These are phyloP conservation scores for Epichloe coenophiala DNA, from an alignment of 2,329 filamentous ascomycete species.

Conservation along the genomic window DNA sequence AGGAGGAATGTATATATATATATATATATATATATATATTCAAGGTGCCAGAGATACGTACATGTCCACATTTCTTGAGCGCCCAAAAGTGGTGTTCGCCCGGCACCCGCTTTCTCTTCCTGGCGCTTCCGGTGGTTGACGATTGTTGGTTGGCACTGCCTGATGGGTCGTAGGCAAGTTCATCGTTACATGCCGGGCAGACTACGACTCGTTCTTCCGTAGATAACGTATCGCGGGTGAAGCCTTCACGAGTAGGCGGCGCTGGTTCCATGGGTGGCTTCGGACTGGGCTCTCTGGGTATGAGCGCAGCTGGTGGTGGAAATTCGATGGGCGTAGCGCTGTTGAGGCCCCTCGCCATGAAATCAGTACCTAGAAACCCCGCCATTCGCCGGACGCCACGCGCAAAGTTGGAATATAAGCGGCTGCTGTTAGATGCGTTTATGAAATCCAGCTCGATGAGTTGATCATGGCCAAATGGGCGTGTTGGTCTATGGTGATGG, in stretches of 20 bases:
- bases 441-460: constrained; percentile 15
- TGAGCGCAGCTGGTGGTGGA: constrained; percentile 18
- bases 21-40: no score
- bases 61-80: constrained; percentile 81
- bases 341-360: constrained; percentile 10
- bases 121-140: constrained; percentile 8
- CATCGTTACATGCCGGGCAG: constrained; percentile 76
- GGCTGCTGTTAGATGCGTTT: constrained; percentile 6
- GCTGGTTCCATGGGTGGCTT: constrained; percentile 47
- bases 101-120: constrained; percentile 32
- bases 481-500: constrained; percentile 4
- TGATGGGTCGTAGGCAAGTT: constrained; percentile 60
- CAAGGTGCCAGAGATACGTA: constrained; percentile 25
- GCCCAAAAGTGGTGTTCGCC: constrained; percentile 85
- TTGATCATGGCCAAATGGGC: constrained; percentile 10
- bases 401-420: constrained; percentile 9
- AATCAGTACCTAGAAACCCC: constrained; percentile 12
- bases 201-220: constrained; percentile 59
- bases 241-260: constrained; percentile 55
- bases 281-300: constrained; percentile 19
- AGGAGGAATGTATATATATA: neutral
- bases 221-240: constrained; percentile 54
- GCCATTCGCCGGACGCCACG: constrained; percentile 15
- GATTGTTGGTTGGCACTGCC: constrained; percentile 14
- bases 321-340: constrained; percentile 8